Evolutionary conservation across 1,139 yeast genomes (phyloP), one percentile per base, ranked within the genome.

Genomic region (Sugiyamaella japonica): DNA sequence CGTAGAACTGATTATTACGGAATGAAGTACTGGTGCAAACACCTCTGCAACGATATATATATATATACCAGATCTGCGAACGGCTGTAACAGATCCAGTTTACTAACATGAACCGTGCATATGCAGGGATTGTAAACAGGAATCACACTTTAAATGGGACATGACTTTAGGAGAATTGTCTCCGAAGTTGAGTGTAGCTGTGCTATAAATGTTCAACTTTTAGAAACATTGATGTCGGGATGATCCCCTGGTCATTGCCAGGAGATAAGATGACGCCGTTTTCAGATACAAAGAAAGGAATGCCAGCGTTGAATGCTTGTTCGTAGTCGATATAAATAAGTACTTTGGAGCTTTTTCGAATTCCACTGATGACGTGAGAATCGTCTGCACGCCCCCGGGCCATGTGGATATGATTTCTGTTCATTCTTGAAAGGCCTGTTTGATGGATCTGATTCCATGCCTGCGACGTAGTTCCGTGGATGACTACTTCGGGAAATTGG

Each of bases 391-490:
- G 53, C 4, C 83, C 83, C 1, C 75, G 62, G 0, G 91, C 84
- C 66, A 93, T 77, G 70, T 93, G 99, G 20, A 93, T 83, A 69
- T 93, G 99, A 61, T 86, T 85, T 62, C 99, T 73, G 32, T 69
- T 73, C 97, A 90, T 89, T 53, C 71, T 74, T 25, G 79, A 77
- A 31, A 93, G 72, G 0, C 95, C 95, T 0, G 82, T 83, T 9
- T 76, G 62, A 36, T 70, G 57, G n/a, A 89, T 89, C 9, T 65
- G 56, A 1, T 72, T 66, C 62, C 86, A 72, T 20, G 81, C 82
- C 5, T 70, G 67, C n/a, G 56, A 56, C 59, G 76, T 82, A 0
- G 99, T 93, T 6, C 99, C 99, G 68, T 95, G 99, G 37, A 88
- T 82, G 3, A 89, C 77, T 2, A 67, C 63, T 0, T 81, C 48